phyloP scores from a whole-genome alignment of 2,329 filamentous ascomycete genomes.

The Xylariaceae sp. region DNA sequence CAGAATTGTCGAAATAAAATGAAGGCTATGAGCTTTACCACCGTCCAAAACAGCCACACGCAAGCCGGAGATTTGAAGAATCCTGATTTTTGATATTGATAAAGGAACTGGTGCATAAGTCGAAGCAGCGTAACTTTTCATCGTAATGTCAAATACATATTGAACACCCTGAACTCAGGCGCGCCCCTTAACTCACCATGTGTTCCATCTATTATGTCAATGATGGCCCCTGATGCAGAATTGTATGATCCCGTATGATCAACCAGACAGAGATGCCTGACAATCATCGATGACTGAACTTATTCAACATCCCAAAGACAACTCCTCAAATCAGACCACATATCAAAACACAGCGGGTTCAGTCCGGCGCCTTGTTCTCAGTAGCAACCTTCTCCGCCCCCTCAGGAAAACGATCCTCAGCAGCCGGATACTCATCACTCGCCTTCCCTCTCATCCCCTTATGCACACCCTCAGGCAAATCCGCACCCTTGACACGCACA shows the following conservation, averaged over 20 bases:
- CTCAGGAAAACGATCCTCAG: slow-evolving; percentile 24
- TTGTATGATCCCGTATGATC: too few species aligned
- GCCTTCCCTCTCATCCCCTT: slow-evolving; percentile 26
- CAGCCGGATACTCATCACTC: slow-evolving; percentile 22
- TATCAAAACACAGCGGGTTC: not conserved
- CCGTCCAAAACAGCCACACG: too few species aligned
- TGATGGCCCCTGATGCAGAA: not conserved
- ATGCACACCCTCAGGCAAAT: slow-evolving; percentile 32
- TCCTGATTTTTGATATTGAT: too few species aligned
- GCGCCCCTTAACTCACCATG: not conserved
- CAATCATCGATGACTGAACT: not conserved
- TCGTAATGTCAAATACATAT: too few species aligned
- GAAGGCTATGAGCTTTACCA: too few species aligned
- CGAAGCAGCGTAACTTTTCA: too few species aligned
- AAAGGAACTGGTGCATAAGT: too few species aligned
- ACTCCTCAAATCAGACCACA: not conserved
- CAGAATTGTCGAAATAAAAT: too few species aligned
- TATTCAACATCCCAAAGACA: not conserved
- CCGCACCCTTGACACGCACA: slow-evolving; percentile 27
- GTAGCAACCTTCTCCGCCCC: slow-evolving; percentile 28
- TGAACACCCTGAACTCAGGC: too few species aligned
- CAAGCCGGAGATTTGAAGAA: too few species aligned
- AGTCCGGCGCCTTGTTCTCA: slow-evolving; percentile 15
- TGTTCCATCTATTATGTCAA: not conserved
- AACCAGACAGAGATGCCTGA: not conserved